Conservation (phyloP, 345 rosid species). For the Citrus cavaleriei region DNA sequence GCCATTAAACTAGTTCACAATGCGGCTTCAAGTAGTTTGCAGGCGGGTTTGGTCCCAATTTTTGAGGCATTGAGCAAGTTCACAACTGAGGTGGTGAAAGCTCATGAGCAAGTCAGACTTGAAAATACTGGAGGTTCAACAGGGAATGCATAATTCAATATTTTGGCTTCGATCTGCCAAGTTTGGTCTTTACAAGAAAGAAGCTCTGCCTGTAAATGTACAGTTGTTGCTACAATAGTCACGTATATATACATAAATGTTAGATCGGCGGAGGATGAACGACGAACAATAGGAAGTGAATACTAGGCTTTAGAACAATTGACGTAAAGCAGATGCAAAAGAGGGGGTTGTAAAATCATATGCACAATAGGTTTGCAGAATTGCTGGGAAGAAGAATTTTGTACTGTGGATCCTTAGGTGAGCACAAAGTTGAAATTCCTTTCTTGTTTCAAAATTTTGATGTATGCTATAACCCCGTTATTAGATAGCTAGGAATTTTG, state of each 20-base stretch:
- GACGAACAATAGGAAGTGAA: background rate
- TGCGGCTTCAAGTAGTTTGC: slow-evolving; percentile 80
- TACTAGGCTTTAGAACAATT: background rate
- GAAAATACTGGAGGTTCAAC: slow-evolving; percentile 22
- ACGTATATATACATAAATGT: background rate
- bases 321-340: background rate
- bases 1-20: slow-evolving; percentile 58
- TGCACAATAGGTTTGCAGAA: slow-evolving; percentile 4
- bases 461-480: slow-evolving; percentile 4
- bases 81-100: slow-evolving; percentile 72
- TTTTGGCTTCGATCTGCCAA: background rate
- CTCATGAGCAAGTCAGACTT: slow-evolving; percentile 73
- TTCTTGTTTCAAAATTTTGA: background rate
- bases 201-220: slow-evolving; percentile 7
- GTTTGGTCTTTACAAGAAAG: background rate
- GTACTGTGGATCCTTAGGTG: background rate
- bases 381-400: background rate
- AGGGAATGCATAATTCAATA: background rate
- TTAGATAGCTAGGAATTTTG: slow-evolving; percentile 32
- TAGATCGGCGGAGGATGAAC: background rate
- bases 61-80: slow-evolving; percentile 78
- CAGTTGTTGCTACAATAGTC: slow-evolving; percentile 14
- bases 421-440: background rate
- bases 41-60: slow-evolving; percentile 78
- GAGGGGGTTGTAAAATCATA: slow-evolving; percentile 5